Evolutionary conservation across 2,329 filamentous ascomycete genomes (phyloP).

Genomic region (Albifimbria verrucaria): DNA sequence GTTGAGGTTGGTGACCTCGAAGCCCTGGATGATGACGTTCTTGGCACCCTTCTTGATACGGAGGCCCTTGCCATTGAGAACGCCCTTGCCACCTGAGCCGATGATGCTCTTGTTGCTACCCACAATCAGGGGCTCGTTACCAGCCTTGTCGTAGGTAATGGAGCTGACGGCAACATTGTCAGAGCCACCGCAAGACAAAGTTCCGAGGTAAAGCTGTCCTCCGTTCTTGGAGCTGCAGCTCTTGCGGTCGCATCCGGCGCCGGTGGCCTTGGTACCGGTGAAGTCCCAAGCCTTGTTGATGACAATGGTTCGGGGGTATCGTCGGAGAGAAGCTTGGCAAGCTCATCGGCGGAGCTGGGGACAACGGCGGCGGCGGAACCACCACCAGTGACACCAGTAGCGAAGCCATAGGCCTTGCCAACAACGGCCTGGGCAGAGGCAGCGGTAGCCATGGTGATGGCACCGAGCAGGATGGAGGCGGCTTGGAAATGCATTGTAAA

Average conservation of each 20-base stretch:
- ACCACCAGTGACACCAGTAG: slow-evolving; percentile 46
- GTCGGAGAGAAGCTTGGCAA: slow-evolving; percentile 27
- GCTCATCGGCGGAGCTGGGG: slow-evolving; percentile 43
- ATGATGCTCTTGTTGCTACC: slow-evolving; percentile 27
- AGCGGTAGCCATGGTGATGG: slow-evolving; percentile 7
- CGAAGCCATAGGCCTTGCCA: slow-evolving; percentile 26
- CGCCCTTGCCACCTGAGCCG: slow-evolving; percentile 17
- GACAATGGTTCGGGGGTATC: slow-evolving; percentile 20
- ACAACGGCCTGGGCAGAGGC: slow-evolving; percentile 23
- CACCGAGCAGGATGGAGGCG: slow-evolving; percentile 14
- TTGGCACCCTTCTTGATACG: slow-evolving; percentile 37
- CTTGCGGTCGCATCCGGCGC: slow-evolving; percentile 20
- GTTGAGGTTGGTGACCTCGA: slow-evolving; percentile 44
- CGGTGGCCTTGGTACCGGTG: slow-evolving; percentile 19
- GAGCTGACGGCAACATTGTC: slow-evolving; percentile 20
- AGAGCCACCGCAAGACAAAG: slow-evolving; percentile 20
- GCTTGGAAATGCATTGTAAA: slow-evolving; percentile 9
- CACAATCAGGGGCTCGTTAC: slow-evolving; percentile 15
- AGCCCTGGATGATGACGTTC: slow-evolving; percentile 50
- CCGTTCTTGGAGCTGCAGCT: slow-evolving; percentile 24
- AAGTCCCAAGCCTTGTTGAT: slow-evolving; percentile 24
- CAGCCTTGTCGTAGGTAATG: slow-evolving; percentile 24
- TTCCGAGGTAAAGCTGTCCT: slow-evolving; percentile 24
- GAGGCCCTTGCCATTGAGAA: slow-evolving; percentile 36
- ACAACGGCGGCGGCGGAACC: slow-evolving; percentile 40